Evolutionary conservation across 1,284 basidiomycete genomes (phyloP).

Genomic region (Farysia itapuensis): DNA sequence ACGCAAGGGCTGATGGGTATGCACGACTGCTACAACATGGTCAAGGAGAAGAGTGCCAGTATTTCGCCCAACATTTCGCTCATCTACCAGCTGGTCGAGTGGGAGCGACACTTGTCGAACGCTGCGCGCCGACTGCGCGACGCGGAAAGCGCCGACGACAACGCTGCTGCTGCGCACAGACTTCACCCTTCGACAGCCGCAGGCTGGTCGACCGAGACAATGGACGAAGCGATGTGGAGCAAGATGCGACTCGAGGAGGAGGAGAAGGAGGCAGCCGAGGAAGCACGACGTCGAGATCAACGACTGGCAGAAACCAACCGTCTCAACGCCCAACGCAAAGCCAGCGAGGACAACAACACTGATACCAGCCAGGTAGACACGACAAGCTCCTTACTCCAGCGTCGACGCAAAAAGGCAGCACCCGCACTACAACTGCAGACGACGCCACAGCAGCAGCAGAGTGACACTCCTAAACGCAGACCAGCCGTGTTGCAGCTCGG

Average conservation of each 20-base stretch:
- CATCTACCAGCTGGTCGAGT: conserved; percentile 93
- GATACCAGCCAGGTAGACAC: conserved; percentile 6
- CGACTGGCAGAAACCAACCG: conserved; percentile 29
- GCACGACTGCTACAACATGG: conserved; percentile 88
- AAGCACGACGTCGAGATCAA: conserved; percentile 25
- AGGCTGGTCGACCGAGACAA: conserved; percentile 46
- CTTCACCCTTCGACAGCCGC: conserved; percentile 1
- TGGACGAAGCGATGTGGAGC: conserved; percentile 56
- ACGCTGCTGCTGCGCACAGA: neutral
- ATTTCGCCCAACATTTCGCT: conserved; percentile 80
- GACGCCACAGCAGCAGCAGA: too few relatives aligned
- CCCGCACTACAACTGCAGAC: conserved; percentile 23
- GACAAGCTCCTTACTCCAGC: conserved; percentile 25
- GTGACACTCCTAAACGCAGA: neutral
- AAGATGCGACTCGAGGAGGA: conserved; percentile 50
- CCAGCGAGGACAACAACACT: conserved; percentile 31
- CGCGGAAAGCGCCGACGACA: neutral
- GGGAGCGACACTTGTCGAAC: conserved; percentile 72
- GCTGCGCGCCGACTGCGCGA: conserved; percentile 34
- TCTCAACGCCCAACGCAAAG: conserved; percentile 24
- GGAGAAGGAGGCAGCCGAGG: conserved; percentile 44
- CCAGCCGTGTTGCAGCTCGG: conserved; percentile 26
- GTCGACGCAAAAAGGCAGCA: conserved; percentile 24
- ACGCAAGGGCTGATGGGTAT: conserved; percentile 65
- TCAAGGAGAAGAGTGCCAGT: conserved; percentile 60